Conservation (phyloP, 805 yeast species). For the Wickerhamiella occidentalis region DNA sequence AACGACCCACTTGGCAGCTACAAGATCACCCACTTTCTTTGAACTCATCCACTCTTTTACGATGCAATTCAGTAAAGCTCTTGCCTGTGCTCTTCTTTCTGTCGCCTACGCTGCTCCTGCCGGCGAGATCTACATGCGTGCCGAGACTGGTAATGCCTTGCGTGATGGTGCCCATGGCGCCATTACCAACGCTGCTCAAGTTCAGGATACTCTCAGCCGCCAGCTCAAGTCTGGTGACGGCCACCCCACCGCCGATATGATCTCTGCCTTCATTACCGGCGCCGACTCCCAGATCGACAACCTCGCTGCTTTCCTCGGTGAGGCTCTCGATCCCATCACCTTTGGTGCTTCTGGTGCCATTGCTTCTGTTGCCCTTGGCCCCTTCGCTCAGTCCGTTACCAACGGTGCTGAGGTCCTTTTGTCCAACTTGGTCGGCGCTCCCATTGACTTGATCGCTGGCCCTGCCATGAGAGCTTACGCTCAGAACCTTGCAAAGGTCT, state of each 20-base stretch:
- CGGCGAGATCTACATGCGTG: background rate
- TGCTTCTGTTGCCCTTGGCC: conserved; percentile 23
- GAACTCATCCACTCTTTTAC: conserved; percentile 1
- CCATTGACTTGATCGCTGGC: conserved; percentile 20
- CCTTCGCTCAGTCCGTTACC: conserved; percentile 25
- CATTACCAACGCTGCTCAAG: conserved; percentile 18
- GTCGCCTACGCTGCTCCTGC: conserved; percentile 17
- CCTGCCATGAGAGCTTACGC: conserved; percentile 21
- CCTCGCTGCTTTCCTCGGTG: conserved; percentile 19
- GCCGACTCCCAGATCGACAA: conserved; percentile 28
- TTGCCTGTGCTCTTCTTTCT: conserved; percentile 15
- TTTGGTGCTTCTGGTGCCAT: conserved; percentile 22
- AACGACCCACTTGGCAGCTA: background rate
- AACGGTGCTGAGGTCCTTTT: conserved; percentile 26
- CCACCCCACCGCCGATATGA: conserved; percentile 20
- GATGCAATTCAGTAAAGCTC: conserved; percentile 16
- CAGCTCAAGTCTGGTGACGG: conserved; percentile 18
- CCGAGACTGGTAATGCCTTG: conserved; percentile 20
- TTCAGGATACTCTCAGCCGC: conserved; percentile 17
- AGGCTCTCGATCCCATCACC: conserved; percentile 19
- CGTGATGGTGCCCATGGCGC: conserved; percentile 17
- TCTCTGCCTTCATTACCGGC: conserved; percentile 24
- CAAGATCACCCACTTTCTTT: conserved; percentile 2
- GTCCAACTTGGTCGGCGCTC: conserved; percentile 22
- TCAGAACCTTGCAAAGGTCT: conserved; percentile 17